A percentile compares a stretch with the other conserved stretches of the same genome.
phyloP scores from a whole-genome alignment of 2,329 filamentous ascomycete species.

The Epichloe baconii region DNA sequence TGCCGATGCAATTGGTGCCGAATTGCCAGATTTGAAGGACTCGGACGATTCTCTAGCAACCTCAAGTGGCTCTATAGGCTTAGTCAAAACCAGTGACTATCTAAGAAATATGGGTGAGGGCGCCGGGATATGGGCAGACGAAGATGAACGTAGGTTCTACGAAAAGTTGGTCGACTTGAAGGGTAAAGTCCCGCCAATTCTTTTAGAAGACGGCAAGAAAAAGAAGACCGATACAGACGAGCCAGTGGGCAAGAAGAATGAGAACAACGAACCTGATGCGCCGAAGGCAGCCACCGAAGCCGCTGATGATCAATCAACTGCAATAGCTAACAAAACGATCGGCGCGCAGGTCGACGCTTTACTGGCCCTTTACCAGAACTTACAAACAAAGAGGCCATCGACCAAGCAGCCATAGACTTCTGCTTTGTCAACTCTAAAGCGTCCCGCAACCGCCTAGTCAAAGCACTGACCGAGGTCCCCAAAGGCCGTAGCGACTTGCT shows the following conservation, averaged over 20 bases:
- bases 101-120: conserved; percentile 81
- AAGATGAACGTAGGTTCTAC: conserved; percentile 95
- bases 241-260: conserved; percentile 61
- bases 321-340: conserved; percentile 94
- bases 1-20: conserved; percentile 73
- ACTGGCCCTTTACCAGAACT: conserved; percentile 80
- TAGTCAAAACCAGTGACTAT: conserved; percentile 90
- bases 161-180: conserved; percentile 93
- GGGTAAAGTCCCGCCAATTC: conserved; percentile 84
- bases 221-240: conserved; percentile 78
- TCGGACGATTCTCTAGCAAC: conserved; percentile 55
- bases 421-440: conserved; percentile 98
- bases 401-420: conserved; percentile 89
- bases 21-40: conserved; percentile 89
- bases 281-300: conserved; percentile 38
- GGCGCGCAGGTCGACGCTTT: conserved; percentile 92
- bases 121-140: conserved; percentile 95
- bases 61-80: conserved; percentile 68
- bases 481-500: conserved; percentile 87
- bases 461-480: conserved; percentile 85
- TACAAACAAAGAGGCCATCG: conserved; percentile 80
- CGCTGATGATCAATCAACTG: conserved; percentile 73
- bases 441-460: conserved; percentile 85
- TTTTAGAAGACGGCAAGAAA: conserved; percentile 90
- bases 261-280: conserved; percentile 38